These are phyloP conservation scores for Zygosaccharomyces bailii DNA, from an alignment of 805 yeast genomes.

Conservation along the genomic window DNA sequence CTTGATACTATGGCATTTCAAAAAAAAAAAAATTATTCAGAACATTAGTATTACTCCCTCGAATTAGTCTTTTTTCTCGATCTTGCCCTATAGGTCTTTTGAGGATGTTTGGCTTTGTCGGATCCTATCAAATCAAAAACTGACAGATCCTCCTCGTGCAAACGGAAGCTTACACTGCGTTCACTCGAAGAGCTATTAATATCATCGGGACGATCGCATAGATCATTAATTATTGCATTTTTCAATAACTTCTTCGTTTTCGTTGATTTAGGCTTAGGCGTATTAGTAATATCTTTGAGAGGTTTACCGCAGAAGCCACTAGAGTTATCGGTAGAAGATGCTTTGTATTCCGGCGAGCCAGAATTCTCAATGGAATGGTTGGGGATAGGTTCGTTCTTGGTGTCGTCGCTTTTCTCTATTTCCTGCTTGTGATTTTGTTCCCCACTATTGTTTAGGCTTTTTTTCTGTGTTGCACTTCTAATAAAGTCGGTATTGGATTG, in stretches of 20 bases:
- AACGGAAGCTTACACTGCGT: constrained; percentile 24
- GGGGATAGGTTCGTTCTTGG: neutral
- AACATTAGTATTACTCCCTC: constrained; percentile 4
- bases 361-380: constrained; percentile 2
- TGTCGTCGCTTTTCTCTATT: neutral
- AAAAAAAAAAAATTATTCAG: neutral
- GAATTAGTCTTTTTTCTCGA: constrained; percentile 9
- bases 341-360: neutral
- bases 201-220: constrained; percentile 25
- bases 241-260: constrained; percentile 29
- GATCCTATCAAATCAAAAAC: constrained; percentile 43
- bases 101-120: constrained; percentile 20
- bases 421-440: neutral
- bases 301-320: constrained; percentile 3
- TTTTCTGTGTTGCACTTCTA: neutral
- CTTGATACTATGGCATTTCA: too few relatives aligned
- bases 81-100: constrained; percentile 28
- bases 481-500: neutral
- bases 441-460: neutral
- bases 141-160: constrained; percentile 36
- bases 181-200: constrained; percentile 3
- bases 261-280: constrained; percentile 13
- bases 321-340: neutral
- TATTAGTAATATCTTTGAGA: constrained; percentile 22
- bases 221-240: constrained; percentile 32